Base-by-base conservation (phyloP, 257 asterid species). In the Anisodus acutangulus region DNA sequence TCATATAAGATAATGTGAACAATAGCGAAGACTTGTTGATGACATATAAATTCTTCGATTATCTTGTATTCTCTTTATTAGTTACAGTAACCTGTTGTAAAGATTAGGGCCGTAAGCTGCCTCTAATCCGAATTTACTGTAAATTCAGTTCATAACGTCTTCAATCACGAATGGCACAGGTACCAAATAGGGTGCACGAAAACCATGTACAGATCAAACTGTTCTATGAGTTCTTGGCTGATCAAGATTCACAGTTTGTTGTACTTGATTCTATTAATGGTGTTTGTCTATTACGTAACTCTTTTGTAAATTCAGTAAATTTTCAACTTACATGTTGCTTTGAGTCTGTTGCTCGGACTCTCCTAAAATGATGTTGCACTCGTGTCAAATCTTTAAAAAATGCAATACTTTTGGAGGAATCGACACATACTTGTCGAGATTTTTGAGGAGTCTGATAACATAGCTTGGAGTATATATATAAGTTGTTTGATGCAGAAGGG, bases 1-100 rank as follows among this genome's bases (percentile, higher is more conserved):
- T 74, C 81, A 74, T 74, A 74, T 74, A 49, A 47, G 43, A 51
- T 47, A 72, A 47, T 72, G 47, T 72, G 80, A 72, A 72, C 59
- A 47, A 19, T 19, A 74, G 3, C 15, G 3, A 74, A 74, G 2
- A 74, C 26, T 47, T 47, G 12, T 47, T 72, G 59, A 8, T 70
- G 9, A 70, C 31, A 71, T 19, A 45, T 31, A 31, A 31, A 31
- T 17, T 71, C 4, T 45, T 72, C 10, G 3, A 11, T 19, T 26
- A 47, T 74, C 80, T 35, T 66, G 9, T 39, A 15, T 66, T 31
- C 74, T 3, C 10, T 31, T 66, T 12, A 6, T 2, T 66, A 9
- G 35, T 66, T 35, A n/a, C 0, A 5, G 12, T 31, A 35, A 66
- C 9, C 19, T 31, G 5, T 35, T 31, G 47, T 11, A 37, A 35